A percentile compares a stretch with the other conserved stretches of the same genome.
phyloP scores from a whole-genome alignment of 768 basidiomycete genomes.

The Leccinum subtestaceum region DNA sequence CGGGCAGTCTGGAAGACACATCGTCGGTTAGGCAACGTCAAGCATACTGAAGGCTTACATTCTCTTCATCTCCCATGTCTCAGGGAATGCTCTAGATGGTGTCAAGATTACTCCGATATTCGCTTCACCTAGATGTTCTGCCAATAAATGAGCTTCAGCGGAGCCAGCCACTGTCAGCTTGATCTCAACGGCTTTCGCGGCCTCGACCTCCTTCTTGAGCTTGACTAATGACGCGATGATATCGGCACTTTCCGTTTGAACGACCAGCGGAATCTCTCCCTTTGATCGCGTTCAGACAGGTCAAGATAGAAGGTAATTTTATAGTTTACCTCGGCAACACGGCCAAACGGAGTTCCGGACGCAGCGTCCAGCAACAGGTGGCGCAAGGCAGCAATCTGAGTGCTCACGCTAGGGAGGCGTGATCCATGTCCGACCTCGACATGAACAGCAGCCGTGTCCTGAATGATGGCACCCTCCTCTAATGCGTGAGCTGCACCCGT shows the following conservation, averaged over 20 bases:
- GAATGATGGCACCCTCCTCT: conserved; percentile 54
- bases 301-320: background rate
- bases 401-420: conserved; percentile 59
- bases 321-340: conserved; percentile 43
- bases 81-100: conserved; percentile 70
- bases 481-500: conserved; percentile 56
- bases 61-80: conserved; percentile 58
- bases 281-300: conserved; percentile 22
- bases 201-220: conserved; percentile 64
- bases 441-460: conserved; percentile 61
- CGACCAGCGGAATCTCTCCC: conserved; percentile 72
- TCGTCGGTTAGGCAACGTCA: conserved; percentile 4
- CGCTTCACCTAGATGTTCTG: conserved; percentile 65
- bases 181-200: conserved; percentile 40
- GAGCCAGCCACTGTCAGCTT: conserved; percentile 65
- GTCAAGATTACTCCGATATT: conserved; percentile 68
- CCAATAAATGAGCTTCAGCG: conserved; percentile 69
- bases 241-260: conserved; percentile 76
- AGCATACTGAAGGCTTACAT: conserved; percentile 20
- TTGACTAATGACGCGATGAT: conserved; percentile 73
- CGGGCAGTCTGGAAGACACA: conserved; percentile 25
- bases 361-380: conserved; percentile 48
- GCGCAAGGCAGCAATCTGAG: conserved; percentile 75
- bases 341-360: conserved; percentile 33
- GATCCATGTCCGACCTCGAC: conserved; percentile 47